phyloP scores from a whole-genome alignment of 352 stramenopile species.

The Thalassiosira hispida region DNA sequence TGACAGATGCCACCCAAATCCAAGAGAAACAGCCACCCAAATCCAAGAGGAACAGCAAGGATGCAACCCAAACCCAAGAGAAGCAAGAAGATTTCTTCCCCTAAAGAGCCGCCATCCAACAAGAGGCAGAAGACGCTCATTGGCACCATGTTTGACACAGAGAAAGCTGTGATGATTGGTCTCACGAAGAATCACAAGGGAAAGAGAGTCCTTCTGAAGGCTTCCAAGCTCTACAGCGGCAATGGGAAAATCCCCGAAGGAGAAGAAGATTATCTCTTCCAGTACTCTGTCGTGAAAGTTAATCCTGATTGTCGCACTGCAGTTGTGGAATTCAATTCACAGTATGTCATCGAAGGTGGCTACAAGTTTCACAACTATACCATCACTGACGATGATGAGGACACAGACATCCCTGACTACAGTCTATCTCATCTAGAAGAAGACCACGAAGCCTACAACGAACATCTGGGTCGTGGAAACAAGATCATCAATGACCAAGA shows the following conservation, averaged over 20 bases:
- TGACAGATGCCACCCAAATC: too few relatives aligned
- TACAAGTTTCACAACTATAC: constrained; percentile 3
- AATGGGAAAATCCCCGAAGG: not conserved
- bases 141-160: too few relatives aligned
- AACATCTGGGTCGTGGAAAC: constrained; percentile 19
- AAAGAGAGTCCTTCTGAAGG: too few relatives aligned
- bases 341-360: not conserved
- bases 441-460: constrained; percentile 26
- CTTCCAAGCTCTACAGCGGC: too few relatives aligned
- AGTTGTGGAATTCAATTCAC: constrained; percentile 2
- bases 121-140: too few relatives aligned
- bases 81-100: too few relatives aligned
- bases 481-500: constrained; percentile 15
- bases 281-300: constrained; percentile 2
- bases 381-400: not conserved
- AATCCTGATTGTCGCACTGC: not conserved
- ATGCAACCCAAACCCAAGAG: too few relatives aligned
- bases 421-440: constrained; percentile 13
- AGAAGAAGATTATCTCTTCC: not conserved
- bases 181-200: too few relatives aligned
- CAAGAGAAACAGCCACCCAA: too few relatives aligned
- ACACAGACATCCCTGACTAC: constrained; percentile 9
- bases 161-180: too few relatives aligned
- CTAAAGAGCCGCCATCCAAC: too few relatives aligned
- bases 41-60: too few relatives aligned